A percentile compares a stretch with the other conserved stretches of the same genome.
phyloP scores from a whole-genome alignment of 441 rosid genomes.

The Populus tomentosa region DNA sequence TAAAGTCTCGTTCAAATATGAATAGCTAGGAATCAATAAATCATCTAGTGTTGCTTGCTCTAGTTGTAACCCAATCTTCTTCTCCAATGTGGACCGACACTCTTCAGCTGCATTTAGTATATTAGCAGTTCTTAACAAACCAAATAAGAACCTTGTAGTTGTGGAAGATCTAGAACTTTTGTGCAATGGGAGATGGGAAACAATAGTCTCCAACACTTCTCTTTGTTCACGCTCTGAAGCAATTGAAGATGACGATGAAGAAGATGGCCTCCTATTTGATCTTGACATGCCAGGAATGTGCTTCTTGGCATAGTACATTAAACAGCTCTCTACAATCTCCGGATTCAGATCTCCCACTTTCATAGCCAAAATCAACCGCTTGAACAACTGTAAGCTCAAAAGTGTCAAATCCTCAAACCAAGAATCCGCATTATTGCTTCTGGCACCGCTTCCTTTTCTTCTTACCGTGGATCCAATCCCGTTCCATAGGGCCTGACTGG shows the following conservation, averaged over 20 bases:
- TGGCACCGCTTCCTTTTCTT: slow-evolving; percentile 52
- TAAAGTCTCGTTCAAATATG: slow-evolving; percentile 78
- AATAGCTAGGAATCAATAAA: slow-evolving; percentile 84
- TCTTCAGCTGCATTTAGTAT: slow-evolving; percentile 62
- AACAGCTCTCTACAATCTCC: slow-evolving; percentile 68
- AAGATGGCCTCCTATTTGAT: slow-evolving; percentile 41
- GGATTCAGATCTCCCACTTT: slow-evolving; percentile 59
- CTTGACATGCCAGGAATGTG: slow-evolving; percentile 78
- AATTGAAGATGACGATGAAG: neutral
- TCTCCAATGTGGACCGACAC: slow-evolving; percentile 65
- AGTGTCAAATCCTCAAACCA: slow-evolving; percentile 80
- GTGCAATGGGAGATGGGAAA: slow-evolving; percentile 55
- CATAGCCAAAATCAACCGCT: slow-evolving; percentile 59
- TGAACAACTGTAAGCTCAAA: slow-evolving; percentile 55
- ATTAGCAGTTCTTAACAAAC: slow-evolving; percentile 69
- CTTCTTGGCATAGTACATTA: slow-evolving; percentile 61
- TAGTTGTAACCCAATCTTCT: slow-evolving; percentile 81
- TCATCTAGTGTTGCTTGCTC: slow-evolving; percentile 90
- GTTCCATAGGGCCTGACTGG: slow-evolving; percentile 47
- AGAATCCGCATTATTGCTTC: slow-evolving; percentile 61
- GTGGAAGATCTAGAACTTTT: slow-evolving; percentile 60
- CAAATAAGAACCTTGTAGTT: slow-evolving; percentile 67
- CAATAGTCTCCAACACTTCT: slow-evolving; percentile 57
- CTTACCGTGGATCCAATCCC: slow-evolving; percentile 71
- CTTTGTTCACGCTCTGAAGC: slow-evolving; percentile 74